Percentiles rank a stretch among this genome's conserved stretches.
Conservation (phyloP, 1,284 basidiomycete genomes). For the Naganishia sp. region DNA sequence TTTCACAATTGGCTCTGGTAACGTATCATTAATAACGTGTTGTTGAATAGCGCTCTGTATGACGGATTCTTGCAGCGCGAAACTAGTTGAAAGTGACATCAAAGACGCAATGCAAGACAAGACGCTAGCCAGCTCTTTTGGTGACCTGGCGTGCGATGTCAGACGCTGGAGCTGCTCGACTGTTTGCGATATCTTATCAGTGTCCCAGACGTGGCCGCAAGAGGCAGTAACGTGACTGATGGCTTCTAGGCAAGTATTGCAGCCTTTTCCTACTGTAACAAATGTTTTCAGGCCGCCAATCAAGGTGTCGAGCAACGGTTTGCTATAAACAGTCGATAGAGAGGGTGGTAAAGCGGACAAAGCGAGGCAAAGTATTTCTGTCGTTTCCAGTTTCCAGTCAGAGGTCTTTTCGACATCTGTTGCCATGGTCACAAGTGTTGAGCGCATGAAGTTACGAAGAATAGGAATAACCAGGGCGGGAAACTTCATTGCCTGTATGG, state of each 20-base stretch:
- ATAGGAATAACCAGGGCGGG: slow-evolving; percentile 30
- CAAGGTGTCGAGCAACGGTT: slow-evolving; percentile 19
- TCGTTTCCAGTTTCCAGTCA: slow-evolving; percentile 14
- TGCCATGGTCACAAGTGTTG: slow-evolving; percentile 15
- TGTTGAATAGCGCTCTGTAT: slow-evolving; percentile 17
- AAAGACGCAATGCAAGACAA: slow-evolving; percentile 30
- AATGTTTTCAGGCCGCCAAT: slow-evolving; percentile 8
- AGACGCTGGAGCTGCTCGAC: slow-evolving; percentile 15
- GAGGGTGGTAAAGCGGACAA: slow-evolving; percentile 27
- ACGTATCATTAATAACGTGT: slow-evolving; percentile 14
- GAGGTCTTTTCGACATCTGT: slow-evolving; percentile 6
- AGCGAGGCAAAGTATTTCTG: slow-evolving; percentile 8
- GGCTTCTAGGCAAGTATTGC: slow-evolving; percentile 14
- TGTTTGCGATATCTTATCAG: not conserved
- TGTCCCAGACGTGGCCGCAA: slow-evolving; percentile 32
- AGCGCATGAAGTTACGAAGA: slow-evolving; percentile 23
- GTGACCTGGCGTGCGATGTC: not conserved
- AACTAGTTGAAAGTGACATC: slow-evolving; percentile 29
- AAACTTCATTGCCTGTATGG: slow-evolving; percentile 27
- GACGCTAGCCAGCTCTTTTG: slow-evolving; percentile 5
- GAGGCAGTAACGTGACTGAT: slow-evolving; percentile 25
- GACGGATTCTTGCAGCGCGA: slow-evolving; percentile 19
- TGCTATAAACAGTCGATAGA: slow-evolving; percentile 28
- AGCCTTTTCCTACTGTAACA: slow-evolving; percentile 4
- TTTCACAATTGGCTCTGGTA: slow-evolving; percentile 8